These are phyloP conservation scores for Paecilomyces niveus DNA, from an alignment of 2,329 filamentous ascomycete species.

Conservation along the genomic window DNA sequence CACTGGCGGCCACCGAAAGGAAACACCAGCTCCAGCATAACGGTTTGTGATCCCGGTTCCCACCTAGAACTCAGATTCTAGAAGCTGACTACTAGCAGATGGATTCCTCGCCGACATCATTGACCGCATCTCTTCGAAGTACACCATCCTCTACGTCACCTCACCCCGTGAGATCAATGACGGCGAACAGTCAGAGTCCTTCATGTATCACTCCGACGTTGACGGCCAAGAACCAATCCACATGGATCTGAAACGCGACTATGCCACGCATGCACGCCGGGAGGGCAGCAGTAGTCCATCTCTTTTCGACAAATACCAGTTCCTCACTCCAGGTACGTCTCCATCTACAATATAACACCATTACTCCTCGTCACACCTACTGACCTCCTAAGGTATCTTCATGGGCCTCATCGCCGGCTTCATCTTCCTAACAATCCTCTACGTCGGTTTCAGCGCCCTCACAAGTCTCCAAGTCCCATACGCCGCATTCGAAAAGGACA, in stretches of 20 bases:
- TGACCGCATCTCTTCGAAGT: conserved; percentile 45
- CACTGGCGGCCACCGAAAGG: conserved; percentile 25
- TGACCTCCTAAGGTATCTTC: conserved; percentile 62
- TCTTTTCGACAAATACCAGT: conserved; percentile 85
- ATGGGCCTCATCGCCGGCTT: conserved; percentile 70
- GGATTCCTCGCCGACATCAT: conserved; percentile 42
- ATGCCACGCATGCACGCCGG: conserved; percentile 23
- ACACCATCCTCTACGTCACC: conserved; percentile 71
- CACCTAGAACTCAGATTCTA: neutral
- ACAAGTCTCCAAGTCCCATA: conserved; percentile 82
- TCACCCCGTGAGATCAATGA: conserved; percentile 41
- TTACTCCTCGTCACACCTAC: neutral
- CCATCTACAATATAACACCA: neutral
- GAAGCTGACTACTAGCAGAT: conserved; percentile 24
- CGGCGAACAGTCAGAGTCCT: conserved; percentile 17
- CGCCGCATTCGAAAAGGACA: conserved; percentile 93
- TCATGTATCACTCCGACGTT: conserved; percentile 57
- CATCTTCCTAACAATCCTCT: conserved; percentile 68
- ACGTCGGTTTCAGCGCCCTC: conserved; percentile 69
- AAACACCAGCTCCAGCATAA: conserved; percentile 35
- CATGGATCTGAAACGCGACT: conserved; percentile 66
- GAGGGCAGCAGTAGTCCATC: conserved; percentile 36
- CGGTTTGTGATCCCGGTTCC: conserved; percentile 23
- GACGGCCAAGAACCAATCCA: conserved; percentile 55
- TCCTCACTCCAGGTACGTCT: conserved; percentile 73